Conservation (phyloP, 306 rosid genomes). For the Crataegus laevigata region DNA sequence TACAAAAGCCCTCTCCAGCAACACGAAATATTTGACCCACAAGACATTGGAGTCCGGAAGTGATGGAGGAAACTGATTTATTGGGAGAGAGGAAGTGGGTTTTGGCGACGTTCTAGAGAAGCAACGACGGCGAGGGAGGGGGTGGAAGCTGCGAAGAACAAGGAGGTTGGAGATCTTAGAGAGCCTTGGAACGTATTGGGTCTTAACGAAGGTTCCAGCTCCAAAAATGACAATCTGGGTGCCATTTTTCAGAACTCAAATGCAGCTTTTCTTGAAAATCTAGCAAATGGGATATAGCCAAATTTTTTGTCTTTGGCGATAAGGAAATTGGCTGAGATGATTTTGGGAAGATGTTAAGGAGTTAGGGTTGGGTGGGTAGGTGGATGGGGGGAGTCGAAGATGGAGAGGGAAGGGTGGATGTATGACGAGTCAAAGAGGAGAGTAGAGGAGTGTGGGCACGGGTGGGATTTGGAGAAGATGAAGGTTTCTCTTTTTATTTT, state of each 20-base stretch:
- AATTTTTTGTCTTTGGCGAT: no score
- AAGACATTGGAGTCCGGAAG: conserved; percentile 26
- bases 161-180: conserved; percentile 70
- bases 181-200: conserved; percentile 79
- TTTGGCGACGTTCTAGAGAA: conserved; percentile 61
- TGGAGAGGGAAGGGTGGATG: no score
- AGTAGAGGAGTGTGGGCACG: no score
- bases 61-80: conserved; percentile 1
- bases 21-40: conserved; percentile 52
- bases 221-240: conserved; percentile 73
- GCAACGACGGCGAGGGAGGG: conserved; percentile 92
- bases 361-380: no score
- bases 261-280: no score
- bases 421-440: no score
- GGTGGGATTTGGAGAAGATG: no score
- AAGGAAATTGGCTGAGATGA: no score
- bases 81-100: conserved; percentile 45
- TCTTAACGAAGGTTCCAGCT: conserved; percentile 81
- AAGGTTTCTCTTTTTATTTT: no score
- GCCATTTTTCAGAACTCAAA: conserved; percentile 1
- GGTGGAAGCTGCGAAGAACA: conserved; percentile 72
- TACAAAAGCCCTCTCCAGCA: conserved; percentile 45
- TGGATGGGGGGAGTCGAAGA: no score
- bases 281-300: no score
- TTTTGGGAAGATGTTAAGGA: no score